Base-by-base conservation (phyloP, 495 filamentous ascomycete genomes). In the Aspergillus indologenus region DNA sequence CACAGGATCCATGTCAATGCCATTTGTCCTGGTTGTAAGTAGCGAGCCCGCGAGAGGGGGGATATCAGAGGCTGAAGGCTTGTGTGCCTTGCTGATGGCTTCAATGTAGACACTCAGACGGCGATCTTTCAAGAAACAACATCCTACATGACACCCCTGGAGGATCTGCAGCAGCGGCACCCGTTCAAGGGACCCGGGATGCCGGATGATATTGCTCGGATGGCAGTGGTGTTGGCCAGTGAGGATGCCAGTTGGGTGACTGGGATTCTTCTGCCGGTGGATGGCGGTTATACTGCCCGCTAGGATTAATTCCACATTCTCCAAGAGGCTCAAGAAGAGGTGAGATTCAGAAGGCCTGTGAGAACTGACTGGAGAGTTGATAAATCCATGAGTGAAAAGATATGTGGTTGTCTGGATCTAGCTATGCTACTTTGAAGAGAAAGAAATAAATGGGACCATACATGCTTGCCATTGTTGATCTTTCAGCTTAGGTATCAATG, bases 1-100 rank as follows among this genome's bases (percentile, higher is more conserved):
- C 58, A 83, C 45, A 64, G 72, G 14, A 84, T 86, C 55, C 80
- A 84, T 68, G 68, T 65, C 54, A 85, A 85, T 71, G 76, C 74
- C 0, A 60, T 85, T 14, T 80, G 76, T 58, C 83, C 81, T n/a
- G 81, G 81, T 15, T 81, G 75, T 82, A 71, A 53, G 53, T 56
- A n/a, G 12, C 17, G 0, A n/a, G 24, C 8, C n/a, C n/a, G n/a
- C n/a, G n/a, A n/a, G n/a, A n/a, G n/a, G n/a, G n/a, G n/a, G n/a
- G n/a, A n/a, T n/a, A n/a, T n/a, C n/a, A n/a, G n/a, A n/a, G n/a
- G n/a, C n/a, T n/a, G n/a, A n/a, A n/a, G 46, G 18, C 19, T 14
- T 8, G 20, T 67, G 74, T 23, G 11, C 6, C 29, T 11, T 45
- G 9, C 26, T 24, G 19, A 29, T 47, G 42, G n/a, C 51, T 22